A percentile compares a stretch with the other conserved stretches of the same genome.
Conservation (phyloP, 148 eudicot genomes). For the Vaccinium myrtillus region DNA sequence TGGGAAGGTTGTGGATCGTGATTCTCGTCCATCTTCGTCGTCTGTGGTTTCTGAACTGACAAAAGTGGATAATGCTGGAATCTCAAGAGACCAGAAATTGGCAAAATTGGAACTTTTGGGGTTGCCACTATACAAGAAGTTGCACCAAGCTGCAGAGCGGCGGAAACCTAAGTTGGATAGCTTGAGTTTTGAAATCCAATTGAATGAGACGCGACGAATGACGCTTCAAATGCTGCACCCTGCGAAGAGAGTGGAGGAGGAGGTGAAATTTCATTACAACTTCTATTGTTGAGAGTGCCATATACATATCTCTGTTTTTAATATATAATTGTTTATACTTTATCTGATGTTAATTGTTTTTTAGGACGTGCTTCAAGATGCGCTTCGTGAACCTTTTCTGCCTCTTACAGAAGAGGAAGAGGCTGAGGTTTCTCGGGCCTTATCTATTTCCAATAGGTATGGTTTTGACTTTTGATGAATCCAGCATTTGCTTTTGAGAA, state of each 20-base stretch:
- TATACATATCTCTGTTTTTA: neutral
- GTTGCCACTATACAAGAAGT: conserved; percentile 35
- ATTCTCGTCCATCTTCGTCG: conserved; percentile 30
- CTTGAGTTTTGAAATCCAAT: conserved; percentile 41
- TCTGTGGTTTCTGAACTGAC: conserved; percentile 32
- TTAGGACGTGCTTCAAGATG: conserved; percentile 36
- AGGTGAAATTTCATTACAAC: conserved; percentile 33
- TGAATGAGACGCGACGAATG: conserved; percentile 26
- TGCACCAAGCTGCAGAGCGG: conserved; percentile 39
- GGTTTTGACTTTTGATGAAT: conserved; percentile 12
- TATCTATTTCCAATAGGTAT: conserved; percentile 55
- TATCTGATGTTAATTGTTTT: conserved; percentile 12
- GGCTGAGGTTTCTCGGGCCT: conserved; percentile 52
- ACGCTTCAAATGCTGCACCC: conserved; percentile 24
- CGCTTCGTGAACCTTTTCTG: conserved; percentile 51
- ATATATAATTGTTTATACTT: conserved; percentile 15
- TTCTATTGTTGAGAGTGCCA: neutral
- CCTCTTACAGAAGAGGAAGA: conserved; percentile 72
- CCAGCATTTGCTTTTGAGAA: neutral
- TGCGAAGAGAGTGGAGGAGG: conserved; percentile 38
- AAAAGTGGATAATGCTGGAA: conserved; percentile 30
- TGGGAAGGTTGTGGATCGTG: conserved; percentile 26
- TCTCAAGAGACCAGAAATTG: conserved; percentile 19
- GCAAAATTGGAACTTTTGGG: conserved; percentile 18
- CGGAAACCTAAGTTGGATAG: conserved; percentile 29